Conservation (phyloP, 345 rosid species). For the Acer campestre region DNA sequence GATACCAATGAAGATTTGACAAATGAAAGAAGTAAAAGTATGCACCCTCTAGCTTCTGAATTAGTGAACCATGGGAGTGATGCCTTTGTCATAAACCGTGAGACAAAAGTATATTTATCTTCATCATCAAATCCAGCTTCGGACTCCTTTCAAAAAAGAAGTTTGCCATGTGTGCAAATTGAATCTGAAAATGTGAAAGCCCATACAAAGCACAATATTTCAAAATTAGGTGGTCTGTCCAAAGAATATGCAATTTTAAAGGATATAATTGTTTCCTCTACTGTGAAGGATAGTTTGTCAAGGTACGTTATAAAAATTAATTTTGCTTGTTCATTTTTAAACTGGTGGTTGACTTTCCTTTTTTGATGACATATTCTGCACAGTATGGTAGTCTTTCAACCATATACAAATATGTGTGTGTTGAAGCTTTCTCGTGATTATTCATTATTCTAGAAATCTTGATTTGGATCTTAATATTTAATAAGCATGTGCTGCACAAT, state of each 20-base stretch:
- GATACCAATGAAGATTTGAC: constrained; percentile 26
- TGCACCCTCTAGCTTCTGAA: constrained; percentile 18
- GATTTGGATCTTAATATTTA: too few species aligned
- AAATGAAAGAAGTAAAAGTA: constrained; percentile 21
- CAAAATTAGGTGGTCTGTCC: constrained; percentile 73
- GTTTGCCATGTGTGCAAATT: constrained; percentile 27
- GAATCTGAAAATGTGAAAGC: constrained; percentile 29
- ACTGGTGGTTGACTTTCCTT: constrained; percentile 1
- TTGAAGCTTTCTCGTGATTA: neutral
- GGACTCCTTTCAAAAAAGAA: constrained; percentile 28
- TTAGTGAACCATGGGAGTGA: constrained; percentile 21
- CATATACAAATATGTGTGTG: neutral
- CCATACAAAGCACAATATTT: constrained; percentile 29
- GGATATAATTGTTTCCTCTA: constrained; percentile 60
- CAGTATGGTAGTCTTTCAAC: neutral
- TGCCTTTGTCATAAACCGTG: constrained; percentile 52
- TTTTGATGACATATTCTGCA: constrained; percentile 1
- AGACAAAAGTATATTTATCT: constrained; percentile 58
- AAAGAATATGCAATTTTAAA: constrained; percentile 62
- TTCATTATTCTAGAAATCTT: neutral
- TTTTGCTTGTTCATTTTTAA: constrained; percentile 10
- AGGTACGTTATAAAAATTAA: constrained; percentile 45
- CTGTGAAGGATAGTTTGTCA: constrained; percentile 49
- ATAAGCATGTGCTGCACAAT: neutral
- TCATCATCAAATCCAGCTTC: constrained; percentile 32